Conservation (phyloP, 352 stramenopile species). For the Pythium folliculosum region DNA sequence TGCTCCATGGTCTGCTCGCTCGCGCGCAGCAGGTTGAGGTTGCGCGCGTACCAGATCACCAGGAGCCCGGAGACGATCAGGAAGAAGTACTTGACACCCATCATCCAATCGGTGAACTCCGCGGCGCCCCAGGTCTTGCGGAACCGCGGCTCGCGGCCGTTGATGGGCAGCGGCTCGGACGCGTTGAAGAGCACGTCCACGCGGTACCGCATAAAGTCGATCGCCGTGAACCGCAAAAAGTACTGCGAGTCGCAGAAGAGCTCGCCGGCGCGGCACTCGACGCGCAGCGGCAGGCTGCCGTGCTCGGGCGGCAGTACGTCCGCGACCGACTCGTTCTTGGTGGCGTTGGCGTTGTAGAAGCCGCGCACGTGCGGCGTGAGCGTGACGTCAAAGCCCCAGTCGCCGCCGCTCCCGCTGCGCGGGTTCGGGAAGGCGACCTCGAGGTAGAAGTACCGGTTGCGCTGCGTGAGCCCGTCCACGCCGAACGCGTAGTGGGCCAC, state of each 20-base stretch:
- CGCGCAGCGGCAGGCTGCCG: conserved; percentile 35
- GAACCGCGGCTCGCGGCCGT: conserved; percentile 47
- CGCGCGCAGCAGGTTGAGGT: conserved; percentile 41
- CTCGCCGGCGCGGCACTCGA: conserved; percentile 38
- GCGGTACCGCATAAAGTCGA: conserved; percentile 57
- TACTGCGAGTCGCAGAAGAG: conserved; percentile 45
- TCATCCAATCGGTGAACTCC: conserved; percentile 56
- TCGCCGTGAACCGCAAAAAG: conserved; percentile 55
- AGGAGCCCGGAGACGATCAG: conserved; percentile 40
- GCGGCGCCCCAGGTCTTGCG: conserved; percentile 55
- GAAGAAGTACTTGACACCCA: conserved; percentile 63
- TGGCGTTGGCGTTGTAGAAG: conserved; percentile 35
- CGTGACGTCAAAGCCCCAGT: conserved; percentile 50
- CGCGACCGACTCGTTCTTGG: conserved; percentile 34
- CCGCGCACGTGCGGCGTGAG: conserved; percentile 58
- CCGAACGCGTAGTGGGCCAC: conserved; percentile 59
- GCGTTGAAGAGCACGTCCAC: conserved; percentile 65
- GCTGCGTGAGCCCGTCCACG: conserved; percentile 50
- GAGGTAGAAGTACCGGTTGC: conserved; percentile 70
- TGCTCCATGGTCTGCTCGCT: conserved; percentile 65
- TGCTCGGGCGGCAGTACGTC: conserved; percentile 39
- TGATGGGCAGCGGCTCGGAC: conserved; percentile 37
- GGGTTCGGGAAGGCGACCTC: conserved; percentile 51
- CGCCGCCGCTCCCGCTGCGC: conserved; percentile 18
- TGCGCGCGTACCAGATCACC: conserved; percentile 47